Evolutionary conservation across 2,329 filamentous ascomycete species (phyloP).

Genomic region (Alternaria ethzedia): DNA sequence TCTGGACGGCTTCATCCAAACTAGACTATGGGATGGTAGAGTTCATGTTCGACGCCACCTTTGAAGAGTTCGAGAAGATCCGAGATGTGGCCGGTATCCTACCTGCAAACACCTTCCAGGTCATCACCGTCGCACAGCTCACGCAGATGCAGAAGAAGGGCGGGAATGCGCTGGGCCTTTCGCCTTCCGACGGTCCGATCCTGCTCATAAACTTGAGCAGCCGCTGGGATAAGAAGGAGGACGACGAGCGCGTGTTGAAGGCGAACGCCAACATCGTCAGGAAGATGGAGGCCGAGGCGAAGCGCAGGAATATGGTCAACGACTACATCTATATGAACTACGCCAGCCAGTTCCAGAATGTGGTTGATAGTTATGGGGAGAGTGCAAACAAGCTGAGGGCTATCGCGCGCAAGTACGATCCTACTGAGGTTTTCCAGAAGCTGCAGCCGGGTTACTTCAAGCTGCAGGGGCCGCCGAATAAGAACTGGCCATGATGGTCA

Average conservation of each 20-base stretch:
- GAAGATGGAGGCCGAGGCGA: constrained; percentile 15
- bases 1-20: constrained; percentile 29
- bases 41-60: constrained; percentile 17
- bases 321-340: constrained; percentile 53
- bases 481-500: not conserved
- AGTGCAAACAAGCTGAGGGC: constrained; percentile 18
- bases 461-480: constrained; percentile 3
- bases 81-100: constrained; percentile 8
- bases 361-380: constrained; percentile 50
- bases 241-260: constrained; percentile 22
- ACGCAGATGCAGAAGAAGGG: constrained; percentile 23
- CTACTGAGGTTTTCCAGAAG: constrained; percentile 13
- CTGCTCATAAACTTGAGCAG: constrained; percentile 14
- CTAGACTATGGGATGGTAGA: constrained; percentile 15
- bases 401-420: constrained; percentile 16
- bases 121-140: constrained; percentile 22
- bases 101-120: constrained; percentile 24
- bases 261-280: constrained; percentile 15
- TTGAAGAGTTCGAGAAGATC: constrained; percentile 12
- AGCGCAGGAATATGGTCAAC: not conserved
- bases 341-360: constrained; percentile 51
- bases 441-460: constrained; percentile 15
- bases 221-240: constrained; percentile 19
- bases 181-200: constrained; percentile 9
- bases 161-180: constrained; percentile 32